phyloP scores from a whole-genome alignment of 768 basidiomycete species.

The Boletus tomentosulus region DNA sequence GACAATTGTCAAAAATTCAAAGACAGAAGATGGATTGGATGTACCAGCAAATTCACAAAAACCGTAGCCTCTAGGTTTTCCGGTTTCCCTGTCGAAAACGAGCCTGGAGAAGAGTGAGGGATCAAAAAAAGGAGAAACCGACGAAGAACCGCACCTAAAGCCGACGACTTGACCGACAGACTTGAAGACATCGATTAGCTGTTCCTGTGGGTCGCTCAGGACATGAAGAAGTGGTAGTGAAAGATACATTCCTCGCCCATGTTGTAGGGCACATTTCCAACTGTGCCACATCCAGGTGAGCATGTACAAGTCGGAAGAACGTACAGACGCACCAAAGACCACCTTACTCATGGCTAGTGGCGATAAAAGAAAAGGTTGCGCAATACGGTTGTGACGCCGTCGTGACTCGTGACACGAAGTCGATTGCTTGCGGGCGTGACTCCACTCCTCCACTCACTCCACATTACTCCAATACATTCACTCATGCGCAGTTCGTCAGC shows the following conservation, averaged over 20 bases:
- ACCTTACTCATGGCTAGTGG: slow-evolving; percentile 56
- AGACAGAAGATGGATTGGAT: slow-evolving; percentile 34
- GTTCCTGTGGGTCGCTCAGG: slow-evolving; percentile 46
- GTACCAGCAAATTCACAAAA: slow-evolving; percentile 91
- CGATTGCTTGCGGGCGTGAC: neutral
- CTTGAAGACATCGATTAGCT: slow-evolving; percentile 84
- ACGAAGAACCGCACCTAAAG: slow-evolving; percentile 55
- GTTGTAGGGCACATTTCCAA: slow-evolving; percentile 88
- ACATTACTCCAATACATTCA: neutral
- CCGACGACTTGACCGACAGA: slow-evolving; percentile 84
- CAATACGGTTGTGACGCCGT: slow-evolving; percentile 3
- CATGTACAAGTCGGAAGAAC: neutral
- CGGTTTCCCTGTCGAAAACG: slow-evolving; percentile 89
- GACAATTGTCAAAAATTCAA: slow-evolving; percentile 25
- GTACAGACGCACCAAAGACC: slow-evolving; percentile 54
- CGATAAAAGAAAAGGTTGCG: neutral
- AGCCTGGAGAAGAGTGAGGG: slow-evolving; percentile 43
- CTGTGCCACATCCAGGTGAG: slow-evolving; percentile 33
- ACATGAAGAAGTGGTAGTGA: neutral
- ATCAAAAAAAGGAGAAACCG: neutral
- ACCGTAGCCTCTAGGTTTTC: slow-evolving; percentile 91
- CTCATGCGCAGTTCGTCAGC: no score
- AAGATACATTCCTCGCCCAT: slow-evolving; percentile 62
- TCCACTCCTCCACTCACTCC: neutral
- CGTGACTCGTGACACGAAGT: slow-evolving; percentile 11